These are phyloP conservation scores for Ophiostoma sp. DNA, from an alignment of 2,329 filamentous ascomycete species.

Conservation along the genomic window DNA sequence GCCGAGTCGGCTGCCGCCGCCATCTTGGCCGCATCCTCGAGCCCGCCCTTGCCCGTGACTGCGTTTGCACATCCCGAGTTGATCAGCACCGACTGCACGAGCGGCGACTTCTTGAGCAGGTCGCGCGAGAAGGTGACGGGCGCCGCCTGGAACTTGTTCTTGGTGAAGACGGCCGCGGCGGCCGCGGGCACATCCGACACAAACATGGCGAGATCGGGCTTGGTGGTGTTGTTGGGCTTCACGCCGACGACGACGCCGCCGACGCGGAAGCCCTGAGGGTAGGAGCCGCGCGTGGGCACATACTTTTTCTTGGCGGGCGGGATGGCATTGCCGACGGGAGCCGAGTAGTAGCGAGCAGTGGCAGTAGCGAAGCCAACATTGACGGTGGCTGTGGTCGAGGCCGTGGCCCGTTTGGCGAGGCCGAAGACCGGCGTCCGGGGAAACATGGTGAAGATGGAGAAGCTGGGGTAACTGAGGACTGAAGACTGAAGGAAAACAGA, in stretches of 20 bases:
- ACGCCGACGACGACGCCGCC: constrained; percentile 86
- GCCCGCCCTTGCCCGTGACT: constrained; percentile 83
- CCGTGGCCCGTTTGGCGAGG: constrained; percentile 16
- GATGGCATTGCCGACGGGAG: constrained; percentile 53
- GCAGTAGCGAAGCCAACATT: neutral
- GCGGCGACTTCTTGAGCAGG: constrained; percentile 61
- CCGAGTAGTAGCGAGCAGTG: constrained; percentile 45
- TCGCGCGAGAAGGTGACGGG: constrained; percentile 81
- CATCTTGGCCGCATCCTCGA: constrained; percentile 86
- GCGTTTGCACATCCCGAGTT: constrained; percentile 98
- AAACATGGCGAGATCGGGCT: constrained; percentile 85
- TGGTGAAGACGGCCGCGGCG: constrained; percentile 90
- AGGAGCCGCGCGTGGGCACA: constrained; percentile 75
- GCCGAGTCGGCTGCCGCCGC: constrained; percentile 67
- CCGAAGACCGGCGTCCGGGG: constrained; percentile 20
- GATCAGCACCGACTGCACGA: constrained; percentile 76
- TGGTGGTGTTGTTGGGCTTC: constrained; percentile 85
- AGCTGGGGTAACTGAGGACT: neutral
- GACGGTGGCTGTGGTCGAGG: neutral
- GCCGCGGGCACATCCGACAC: constrained; percentile 80
- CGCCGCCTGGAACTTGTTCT: constrained; percentile 96
- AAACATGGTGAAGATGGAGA: constrained; percentile 7
- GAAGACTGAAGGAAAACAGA: neutral
- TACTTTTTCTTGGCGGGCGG: constrained; percentile 85
- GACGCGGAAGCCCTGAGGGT: constrained; percentile 83